Evolutionary conservation across 2,329 filamentous ascomycete genomes (phyloP).

Genomic region (Stenocarpella maydis): DNA sequence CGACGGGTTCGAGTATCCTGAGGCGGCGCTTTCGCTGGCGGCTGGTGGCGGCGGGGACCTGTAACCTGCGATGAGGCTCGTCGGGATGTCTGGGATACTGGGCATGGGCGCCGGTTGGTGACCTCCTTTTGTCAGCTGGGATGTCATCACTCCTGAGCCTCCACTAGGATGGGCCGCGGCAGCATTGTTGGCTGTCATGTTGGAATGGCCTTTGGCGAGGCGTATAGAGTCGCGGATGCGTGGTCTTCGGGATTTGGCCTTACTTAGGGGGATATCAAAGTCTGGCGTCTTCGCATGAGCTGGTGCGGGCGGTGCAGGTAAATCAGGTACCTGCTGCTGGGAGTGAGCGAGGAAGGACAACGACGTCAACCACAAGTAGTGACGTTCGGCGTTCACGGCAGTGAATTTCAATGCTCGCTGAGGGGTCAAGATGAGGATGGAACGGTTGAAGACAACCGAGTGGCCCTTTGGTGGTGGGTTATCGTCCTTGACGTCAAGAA

Average conservation of each 20-base stretch:
- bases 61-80: constrained; percentile 47
- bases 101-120: constrained; percentile 42
- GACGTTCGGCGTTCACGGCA: constrained; percentile 80
- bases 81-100: constrained; percentile 60
- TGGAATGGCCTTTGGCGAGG: constrained; percentile 76
- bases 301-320: constrained; percentile 59
- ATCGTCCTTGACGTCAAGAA: constrained; percentile 95
- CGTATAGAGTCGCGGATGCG: constrained; percentile 89
- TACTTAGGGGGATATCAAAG: constrained; percentile 54
- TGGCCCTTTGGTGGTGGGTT: constrained; percentile 80
- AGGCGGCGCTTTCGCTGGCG: constrained; percentile 24
- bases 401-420: constrained; percentile 96
- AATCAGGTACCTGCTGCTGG: constrained; percentile 79
- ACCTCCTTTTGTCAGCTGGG: constrained; percentile 30
- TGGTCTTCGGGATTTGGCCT: constrained; percentile 56
- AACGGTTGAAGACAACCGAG: constrained; percentile 80
- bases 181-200: constrained; percentile 66
- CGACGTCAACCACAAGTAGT: constrained; percentile 94
- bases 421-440: constrained; percentile 93
- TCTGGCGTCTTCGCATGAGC: constrained; percentile 61
- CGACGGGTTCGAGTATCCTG: constrained; percentile 39
- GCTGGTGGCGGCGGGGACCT: constrained; percentile 12
- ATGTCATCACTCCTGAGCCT: constrained; percentile 18
- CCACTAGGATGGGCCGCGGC: constrained; percentile 46
- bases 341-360: constrained; percentile 95